Conservation (phyloP, 257 asterid genomes). For the Solanum gracilifrons region DNA sequence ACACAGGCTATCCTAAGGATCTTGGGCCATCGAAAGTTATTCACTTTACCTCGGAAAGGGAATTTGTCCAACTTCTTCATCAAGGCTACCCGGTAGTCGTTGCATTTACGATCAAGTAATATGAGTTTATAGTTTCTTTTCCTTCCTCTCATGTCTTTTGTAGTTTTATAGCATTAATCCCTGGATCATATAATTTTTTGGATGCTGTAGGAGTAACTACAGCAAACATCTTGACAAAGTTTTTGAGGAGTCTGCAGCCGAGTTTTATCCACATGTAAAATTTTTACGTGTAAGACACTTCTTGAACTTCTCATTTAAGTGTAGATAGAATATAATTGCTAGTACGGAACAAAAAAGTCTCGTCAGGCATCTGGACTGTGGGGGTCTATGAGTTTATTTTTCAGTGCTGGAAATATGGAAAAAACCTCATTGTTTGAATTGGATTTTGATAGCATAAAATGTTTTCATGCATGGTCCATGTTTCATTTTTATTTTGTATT, state of each 20-base stretch:
- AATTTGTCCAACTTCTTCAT: slow-evolving; percentile 89
- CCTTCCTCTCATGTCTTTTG: background rate
- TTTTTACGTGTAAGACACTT: slow-evolving; percentile 70
- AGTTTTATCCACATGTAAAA: slow-evolving; percentile 79
- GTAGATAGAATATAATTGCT: background rate
- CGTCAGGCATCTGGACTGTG: background rate
- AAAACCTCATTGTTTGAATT: background rate
- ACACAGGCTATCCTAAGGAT: slow-evolving; percentile 86
- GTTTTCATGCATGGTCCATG: background rate
- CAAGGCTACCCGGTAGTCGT: slow-evolving; percentile 87
- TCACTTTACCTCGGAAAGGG: slow-evolving; percentile 86
- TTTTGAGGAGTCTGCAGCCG: slow-evolving; percentile 86
- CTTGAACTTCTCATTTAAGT: background rate
- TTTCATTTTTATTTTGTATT: background rate
- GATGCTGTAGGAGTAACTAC: slow-evolving; percentile 57
- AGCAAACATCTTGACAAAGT: slow-evolving; percentile 83
- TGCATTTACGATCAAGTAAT: slow-evolving; percentile 88
- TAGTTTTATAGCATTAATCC: background rate
- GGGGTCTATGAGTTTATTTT: background rate
- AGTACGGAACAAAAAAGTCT: background rate
- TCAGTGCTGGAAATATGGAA: background rate
- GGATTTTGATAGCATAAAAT: background rate
- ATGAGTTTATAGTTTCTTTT: slow-evolving; percentile 1
- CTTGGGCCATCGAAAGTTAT: slow-evolving; percentile 80
- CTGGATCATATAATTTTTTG: background rate